Conservation (phyloP, 106 monocot genomes). For the Cymbidium sinense region DNA sequence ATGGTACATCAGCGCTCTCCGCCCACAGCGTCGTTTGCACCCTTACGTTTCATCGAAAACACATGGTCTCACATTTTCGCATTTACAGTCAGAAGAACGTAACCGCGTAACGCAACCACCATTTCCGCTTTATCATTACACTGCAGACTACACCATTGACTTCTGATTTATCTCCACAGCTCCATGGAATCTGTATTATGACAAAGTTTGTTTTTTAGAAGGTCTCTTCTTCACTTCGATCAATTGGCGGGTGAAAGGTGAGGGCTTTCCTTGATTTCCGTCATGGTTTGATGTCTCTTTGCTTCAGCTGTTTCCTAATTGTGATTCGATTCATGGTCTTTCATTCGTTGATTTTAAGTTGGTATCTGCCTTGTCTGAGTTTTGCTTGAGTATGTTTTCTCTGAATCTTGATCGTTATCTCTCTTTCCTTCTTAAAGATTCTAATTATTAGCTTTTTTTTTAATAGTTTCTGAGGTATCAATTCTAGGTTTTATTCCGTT, state of each 20-base stretch:
- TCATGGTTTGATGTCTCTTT: neutral
- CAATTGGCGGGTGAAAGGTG: neutral
- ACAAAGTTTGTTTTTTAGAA: neutral
- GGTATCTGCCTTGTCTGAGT: neutral
- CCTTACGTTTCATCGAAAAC: neutral
- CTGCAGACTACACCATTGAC: neutral
- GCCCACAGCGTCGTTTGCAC: too few species aligned
- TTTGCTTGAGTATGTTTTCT: neutral
- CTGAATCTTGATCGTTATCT: neutral
- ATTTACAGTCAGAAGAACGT: neutral
- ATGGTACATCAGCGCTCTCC: neutral
- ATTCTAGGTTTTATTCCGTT: neutral
- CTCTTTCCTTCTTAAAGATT: neutral
- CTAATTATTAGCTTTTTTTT: neutral
- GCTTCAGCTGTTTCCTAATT: neutral
- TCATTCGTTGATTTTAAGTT: neutral
- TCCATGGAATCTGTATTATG: neutral
- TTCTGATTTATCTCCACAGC: neutral
- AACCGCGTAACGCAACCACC: neutral
- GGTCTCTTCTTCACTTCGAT: neutral
- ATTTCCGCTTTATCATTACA: neutral
- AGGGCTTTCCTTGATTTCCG: neutral
- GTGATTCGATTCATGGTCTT: neutral
- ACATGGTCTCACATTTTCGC: neutral
- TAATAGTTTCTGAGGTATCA: neutral